Base-by-base conservation (phyloP, 2,329 filamentous ascomycete species). In the Talaromyces sp. region DNA sequence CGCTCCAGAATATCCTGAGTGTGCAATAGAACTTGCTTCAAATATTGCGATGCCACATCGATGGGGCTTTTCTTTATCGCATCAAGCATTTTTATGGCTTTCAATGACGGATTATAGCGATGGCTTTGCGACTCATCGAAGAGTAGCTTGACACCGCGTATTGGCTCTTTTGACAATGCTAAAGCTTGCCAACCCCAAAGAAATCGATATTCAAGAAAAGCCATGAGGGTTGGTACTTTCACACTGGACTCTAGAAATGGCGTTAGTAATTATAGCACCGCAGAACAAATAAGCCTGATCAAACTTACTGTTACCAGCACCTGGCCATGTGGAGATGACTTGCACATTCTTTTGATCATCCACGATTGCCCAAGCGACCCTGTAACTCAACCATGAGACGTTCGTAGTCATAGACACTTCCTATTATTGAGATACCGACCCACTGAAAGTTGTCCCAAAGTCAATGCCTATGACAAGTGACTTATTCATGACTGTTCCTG, bases 401-500 rank as follows among this genome's bases (percentile, higher is more conserved):
- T 25, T 47, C 13, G 9, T 10, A 47, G 22, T 25, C 6, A 43
- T 41, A n/a, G 11, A 41, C n/a, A 41, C 1, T 3, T n/a, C 17
- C 10, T 35, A 43, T 3, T 7, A n/a, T 15, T 5, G 10, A 25
- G 7, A 19, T 50, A 50, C 64, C 33, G 62, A 74, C 71, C 74
- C 72, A 52, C 70, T 74, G 58, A 70, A 75, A 9, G 74, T 75
- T 15, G 73, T 75, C 2, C 73, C 74, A 57, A 74, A 75, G 56
- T 75, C 73, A 25, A 74, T 49, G 0, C 70, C 73, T 13, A 75
- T 67, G 27, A 73, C 64, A 9, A 74, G 43, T 49, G 70, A 65
- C 25, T 59, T 65, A 3, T 19, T 19, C n/a, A 6, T 43, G 41
- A 6, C 17, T 19, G 1, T 43, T 43, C 35, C 35, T 37, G 35